Evolutionary conservation across 2,329 filamentous ascomycete species (phyloP), one percentile per base, ranked within the genome.

Genomic region (Emmonsiellopsis sp.): DNA sequence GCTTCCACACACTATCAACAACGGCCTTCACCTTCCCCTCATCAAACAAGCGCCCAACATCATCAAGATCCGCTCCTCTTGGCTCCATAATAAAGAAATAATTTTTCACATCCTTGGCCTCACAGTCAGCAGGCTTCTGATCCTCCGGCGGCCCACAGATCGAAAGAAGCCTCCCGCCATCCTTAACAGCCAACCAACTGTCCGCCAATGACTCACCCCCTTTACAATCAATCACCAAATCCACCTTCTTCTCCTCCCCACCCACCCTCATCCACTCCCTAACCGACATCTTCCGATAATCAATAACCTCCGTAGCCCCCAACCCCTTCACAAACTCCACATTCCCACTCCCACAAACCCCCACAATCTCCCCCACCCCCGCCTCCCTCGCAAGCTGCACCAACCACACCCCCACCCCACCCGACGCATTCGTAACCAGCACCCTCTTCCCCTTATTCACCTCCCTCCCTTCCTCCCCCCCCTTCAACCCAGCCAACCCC

Each of bases 201-300:
- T 73, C 70, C 15, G 60, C 61, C 7, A 75, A 58, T 4, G 69
- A 65, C 53, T 65, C 61, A 10, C 71, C 66, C 5, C 76, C 76
- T 30, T 73, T 63, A 50, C 67, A 71, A 59, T 77, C 75, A 52
- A 77, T 54, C 13, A 76, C 68, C 3, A 76, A 51, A 59, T 77
- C 73, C 37, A 74, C 71, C 50, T 65, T 63, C 5, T 57, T 58
- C 2, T 38, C 48, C 3, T 58, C 59, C 38, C 53, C 50, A 8
- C 61, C 58, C 34, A 59, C 54, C 35, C 59, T 52, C 6, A 61
- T 62, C 71, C 70, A 76, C 1, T 58, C 58, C 38, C 61, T 60
- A 11, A 72, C 31, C 52, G 64, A 56, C 13, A 57, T 61, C 16
- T 57, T 59, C 9, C 57, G 63, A 58, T 76, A 76, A 57, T 76